Conservation (phyloP, 768 basidiomycete genomes). For the Mrakia blollopis region DNA sequence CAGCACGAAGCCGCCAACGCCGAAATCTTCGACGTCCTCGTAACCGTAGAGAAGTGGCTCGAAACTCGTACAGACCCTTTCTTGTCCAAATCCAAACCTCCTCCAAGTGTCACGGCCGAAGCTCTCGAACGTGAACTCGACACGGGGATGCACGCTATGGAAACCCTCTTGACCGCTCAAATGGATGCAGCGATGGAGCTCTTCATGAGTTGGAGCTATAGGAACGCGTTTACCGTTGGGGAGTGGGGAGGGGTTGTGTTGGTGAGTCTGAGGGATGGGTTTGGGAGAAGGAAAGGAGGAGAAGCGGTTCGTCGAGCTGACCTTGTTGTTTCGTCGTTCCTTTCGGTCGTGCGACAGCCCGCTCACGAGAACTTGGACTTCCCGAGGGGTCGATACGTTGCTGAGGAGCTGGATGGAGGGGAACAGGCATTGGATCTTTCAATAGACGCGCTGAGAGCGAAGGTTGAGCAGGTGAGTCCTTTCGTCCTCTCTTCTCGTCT, state of each 20-base stretch:
- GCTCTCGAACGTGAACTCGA: slow-evolving; percentile 27
- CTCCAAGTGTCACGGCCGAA: slow-evolving; percentile 1
- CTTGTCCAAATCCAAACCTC: background rate
- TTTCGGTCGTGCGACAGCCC: background rate
- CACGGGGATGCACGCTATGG: slow-evolving; percentile 28
- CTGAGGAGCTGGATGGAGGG: slow-evolving; percentile 21
- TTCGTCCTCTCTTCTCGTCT: too few species aligned
- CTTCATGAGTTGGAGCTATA: slow-evolving; percentile 24
- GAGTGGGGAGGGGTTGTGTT: slow-evolving; percentile 25
- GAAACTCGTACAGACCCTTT: slow-evolving; percentile 3
- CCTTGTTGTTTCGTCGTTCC: background rate
- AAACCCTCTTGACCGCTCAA: slow-evolving; percentile 26
- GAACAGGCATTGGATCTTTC: slow-evolving; percentile 21
- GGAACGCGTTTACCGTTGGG: slow-evolving; percentile 31
- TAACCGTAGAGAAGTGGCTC: slow-evolving; percentile 24
- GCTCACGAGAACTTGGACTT: slow-evolving; percentile 29
- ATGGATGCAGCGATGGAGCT: slow-evolving; percentile 30
- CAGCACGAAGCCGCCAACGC: slow-evolving; percentile 33
- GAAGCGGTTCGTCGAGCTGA: background rate
- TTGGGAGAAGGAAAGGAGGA: background rate
- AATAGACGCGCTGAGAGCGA: slow-evolving; percentile 22
- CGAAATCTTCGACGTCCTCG: slow-evolving; percentile 30
- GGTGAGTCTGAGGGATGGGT: background rate
- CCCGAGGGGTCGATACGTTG: slow-evolving; percentile 23
- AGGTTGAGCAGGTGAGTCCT: slow-evolving; percentile 30